Percentiles rank a stretch among this genome's conserved stretches.
phyloP scores from a whole-genome alignment of 2,329 filamentous ascomycete species.

The Stemphylium beticola region DNA sequence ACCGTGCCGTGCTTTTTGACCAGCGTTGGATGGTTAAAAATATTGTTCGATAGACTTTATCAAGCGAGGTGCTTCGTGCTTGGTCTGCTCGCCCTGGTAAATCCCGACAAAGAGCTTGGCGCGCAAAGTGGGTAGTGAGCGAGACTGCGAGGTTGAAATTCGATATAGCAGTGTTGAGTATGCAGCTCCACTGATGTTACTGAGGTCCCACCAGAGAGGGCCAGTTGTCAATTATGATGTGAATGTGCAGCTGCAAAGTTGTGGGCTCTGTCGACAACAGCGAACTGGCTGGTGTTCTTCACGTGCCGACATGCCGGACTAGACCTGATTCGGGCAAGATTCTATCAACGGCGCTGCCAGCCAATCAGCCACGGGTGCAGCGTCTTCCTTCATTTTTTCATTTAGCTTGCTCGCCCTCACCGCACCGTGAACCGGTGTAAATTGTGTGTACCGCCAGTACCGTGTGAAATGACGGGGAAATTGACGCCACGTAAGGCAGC shows the following conservation, averaged over 20 bases:
- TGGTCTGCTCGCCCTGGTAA: neutral
- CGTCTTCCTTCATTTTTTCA: slow-evolving; percentile 3
- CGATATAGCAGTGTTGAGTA: neutral
- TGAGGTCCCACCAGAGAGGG: neutral
- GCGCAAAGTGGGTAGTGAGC: neutral
- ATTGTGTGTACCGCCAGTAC: neutral
- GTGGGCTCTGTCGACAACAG: neutral
- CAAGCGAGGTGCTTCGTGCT: neutral
- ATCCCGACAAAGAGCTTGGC: neutral
- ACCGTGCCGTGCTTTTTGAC: neutral
- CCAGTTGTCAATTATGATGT: neutral
- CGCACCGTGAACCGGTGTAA: slow-evolving; percentile 6
- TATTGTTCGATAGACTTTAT: neutral
- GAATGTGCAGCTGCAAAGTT: neutral
- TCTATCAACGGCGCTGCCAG: neutral
- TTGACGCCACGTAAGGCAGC: slow-evolving; percentile 11
- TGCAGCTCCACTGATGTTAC: neutral
- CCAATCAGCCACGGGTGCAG: neutral
- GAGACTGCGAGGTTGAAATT: neutral
- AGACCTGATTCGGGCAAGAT: neutral
- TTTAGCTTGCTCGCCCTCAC: slow-evolving; percentile 3
- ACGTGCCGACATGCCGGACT: slow-evolving; percentile 1
- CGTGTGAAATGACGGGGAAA: neutral
- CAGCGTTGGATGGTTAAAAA: neutral
- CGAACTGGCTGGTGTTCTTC: neutral